Percentiles rank a stretch among this genome's conserved stretches.
phyloP scores from a whole-genome alignment of 2,329 filamentous ascomycete species.

The Aurifilum marmelostoma region DNA sequence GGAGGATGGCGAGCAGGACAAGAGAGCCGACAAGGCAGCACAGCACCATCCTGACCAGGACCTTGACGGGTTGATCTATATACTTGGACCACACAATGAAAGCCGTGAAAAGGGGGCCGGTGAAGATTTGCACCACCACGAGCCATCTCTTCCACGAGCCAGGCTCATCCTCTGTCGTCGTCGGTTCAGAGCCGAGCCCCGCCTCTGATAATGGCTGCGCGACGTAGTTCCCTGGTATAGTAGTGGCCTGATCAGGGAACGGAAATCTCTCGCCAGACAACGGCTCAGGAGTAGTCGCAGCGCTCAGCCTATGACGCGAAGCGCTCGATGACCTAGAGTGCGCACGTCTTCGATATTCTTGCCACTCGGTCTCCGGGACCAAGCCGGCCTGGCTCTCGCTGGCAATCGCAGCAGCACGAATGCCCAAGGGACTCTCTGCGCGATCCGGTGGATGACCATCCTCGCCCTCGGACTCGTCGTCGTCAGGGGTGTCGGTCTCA shows the following conservation, averaged over 20 bases:
- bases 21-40: conserved; percentile 72
- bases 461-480: conserved; percentile 44
- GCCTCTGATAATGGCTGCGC: conserved; percentile 27
- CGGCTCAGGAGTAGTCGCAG: conserved; percentile 12
- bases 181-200: conserved; percentile 23
- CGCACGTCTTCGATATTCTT: conserved; percentile 58
- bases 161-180: conserved; percentile 39
- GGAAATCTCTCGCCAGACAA: conserved; percentile 25
- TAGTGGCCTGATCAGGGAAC: conserved; percentile 22
- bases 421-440: conserved; percentile 35
- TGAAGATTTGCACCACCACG: conserved; percentile 80
- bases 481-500: conserved; percentile 66
- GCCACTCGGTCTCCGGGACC: conserved; percentile 59
- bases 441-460: conserved; percentile 35
- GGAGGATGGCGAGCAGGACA: conserved; percentile 65
- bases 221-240: conserved; percentile 21
- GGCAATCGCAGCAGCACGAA: conserved; percentile 41
- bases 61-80: conserved; percentile 52
- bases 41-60: conserved; percentile 60
- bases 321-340: conserved; percentile 34
- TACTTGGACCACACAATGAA: conserved; percentile 75
- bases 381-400: conserved; percentile 39
- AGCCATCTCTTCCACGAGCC: conserved; percentile 91
- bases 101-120: conserved; percentile 81
- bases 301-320: conserved; percentile 19